Evolutionary conservation across 371 early-diverging fungal species (phyloP), one percentile per base, ranked within the genome.

Genomic region (Sporodiniella umbellata): DNA sequence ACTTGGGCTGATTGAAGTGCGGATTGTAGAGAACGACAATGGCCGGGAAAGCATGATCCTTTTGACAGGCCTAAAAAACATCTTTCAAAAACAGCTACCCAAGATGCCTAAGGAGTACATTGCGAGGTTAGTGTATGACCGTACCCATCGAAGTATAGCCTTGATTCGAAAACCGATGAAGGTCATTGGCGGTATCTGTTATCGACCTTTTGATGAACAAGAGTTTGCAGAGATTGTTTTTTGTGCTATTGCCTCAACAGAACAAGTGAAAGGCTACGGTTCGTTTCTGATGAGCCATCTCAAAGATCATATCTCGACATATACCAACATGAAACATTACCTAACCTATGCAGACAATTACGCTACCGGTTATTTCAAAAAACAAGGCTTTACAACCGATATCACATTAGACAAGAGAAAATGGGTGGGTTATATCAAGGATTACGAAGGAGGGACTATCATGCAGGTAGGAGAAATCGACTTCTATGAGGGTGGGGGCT

Each of bases 71-170:
- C 75, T 99, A 45, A 98, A 98, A 69, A 92, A 89, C 60, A 87
- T 99, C 33, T 98, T 99, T 68, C 97, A 98, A 69, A 93, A 90
- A 55, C 99, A 99, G 67, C 77, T 99, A 48, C 99, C 99, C 14
- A 99, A 98, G 56, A 99, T 99, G 99, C 99, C 99, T 7, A 90
- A 90, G 64, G 99, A 99, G 58, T 99, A 99, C 58, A 99, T 99
- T 60, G 88, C 96, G 0, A 82, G 98, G 23, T 84, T 99, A 15
- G 96, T 99, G 0, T 99, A 96, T 72, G 99, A 99, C 31, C 92
- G 93, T 45, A 89, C 90, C 37, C 95, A 96, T 56, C 65, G 69
- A 17, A 87, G 89, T 48, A 84, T 95, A 79, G 95, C 93, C 0
- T 39, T 78, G 26, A 61, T 74, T 45, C 61, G 72, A 26, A 58